phyloP scores from a whole-genome alignment of 352 stramenopile species.

The Halophytophthora polymorphica region DNA sequence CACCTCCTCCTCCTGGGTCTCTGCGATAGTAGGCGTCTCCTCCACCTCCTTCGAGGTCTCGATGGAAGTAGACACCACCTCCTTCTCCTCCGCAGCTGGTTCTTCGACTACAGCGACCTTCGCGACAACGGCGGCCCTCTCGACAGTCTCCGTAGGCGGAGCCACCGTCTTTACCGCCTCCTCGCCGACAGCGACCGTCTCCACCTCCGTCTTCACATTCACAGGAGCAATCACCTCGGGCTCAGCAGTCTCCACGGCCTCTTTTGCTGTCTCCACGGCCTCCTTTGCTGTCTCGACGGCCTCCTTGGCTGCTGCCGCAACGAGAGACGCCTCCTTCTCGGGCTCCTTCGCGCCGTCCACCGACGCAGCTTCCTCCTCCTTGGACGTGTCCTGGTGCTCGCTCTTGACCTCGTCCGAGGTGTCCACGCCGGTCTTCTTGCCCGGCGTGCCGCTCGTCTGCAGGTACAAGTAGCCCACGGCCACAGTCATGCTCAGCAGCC shows the following conservation, averaged over 20 bases:
- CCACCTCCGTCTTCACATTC: conserved; percentile 20
- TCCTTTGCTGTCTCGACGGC: conserved; percentile 5
- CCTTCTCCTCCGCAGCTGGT: conserved; percentile 6
- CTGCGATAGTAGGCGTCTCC: conserved; percentile 11
- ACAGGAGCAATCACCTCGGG: conserved; percentile 5
- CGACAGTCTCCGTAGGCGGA: conserved; percentile 7
- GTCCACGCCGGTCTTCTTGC: conserved; percentile 16
- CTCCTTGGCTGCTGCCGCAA: neutral
- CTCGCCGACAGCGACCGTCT: conserved; percentile 9
- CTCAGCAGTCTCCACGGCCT: neutral
- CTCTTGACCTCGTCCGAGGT: conserved; percentile 11
- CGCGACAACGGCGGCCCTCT: conserved; percentile 7
- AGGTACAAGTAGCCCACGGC: conserved; percentile 61
- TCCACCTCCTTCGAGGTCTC: conserved; percentile 11
- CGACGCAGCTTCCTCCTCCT: conserved; percentile 1
- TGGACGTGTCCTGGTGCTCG: conserved; percentile 1
- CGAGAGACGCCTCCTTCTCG: neutral
- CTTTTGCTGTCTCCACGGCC: neutral
- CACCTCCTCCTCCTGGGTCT: conserved; percentile 10
- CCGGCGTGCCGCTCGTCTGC: conserved; percentile 20
- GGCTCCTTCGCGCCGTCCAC: neutral
- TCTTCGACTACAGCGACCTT: neutral
- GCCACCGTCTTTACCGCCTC: conserved; percentile 8
- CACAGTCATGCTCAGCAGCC: conserved; percentile 57
- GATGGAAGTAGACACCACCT: neutral